Evolutionary conservation across 148 eudicot genomes (phyloP), one percentile per base, ranked within the genome.

Genomic region (Fagopyrum homotropicum): DNA sequence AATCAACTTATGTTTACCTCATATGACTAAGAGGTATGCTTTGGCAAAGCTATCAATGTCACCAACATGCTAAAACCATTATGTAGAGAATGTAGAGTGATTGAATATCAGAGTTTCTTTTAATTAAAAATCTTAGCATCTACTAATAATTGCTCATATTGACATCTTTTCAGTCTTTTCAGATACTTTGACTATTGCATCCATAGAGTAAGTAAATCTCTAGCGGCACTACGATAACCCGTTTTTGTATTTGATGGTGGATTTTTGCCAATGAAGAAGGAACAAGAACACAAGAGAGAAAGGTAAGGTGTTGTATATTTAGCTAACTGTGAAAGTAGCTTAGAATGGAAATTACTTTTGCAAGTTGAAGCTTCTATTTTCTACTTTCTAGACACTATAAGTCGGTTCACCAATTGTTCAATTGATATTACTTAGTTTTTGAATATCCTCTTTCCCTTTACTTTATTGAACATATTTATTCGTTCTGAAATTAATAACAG

Each of bases 211-310:
- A 22, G 26, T 22, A 72, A 92, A 95, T 81, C 79, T 95, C 87
- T 76, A 92, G 82, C 93, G 91, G 45, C 99, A 95, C 89, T 78
- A 92, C 84, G 97, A 92, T 72, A 73, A 69, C 98, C 98, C 64
- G 81, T 95, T 86, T 90, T 95, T 76, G 91, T 95, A 22, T 90
- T 95, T 80, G 98, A 95, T 89, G 98, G 98, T 60, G 98, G 92
- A 73, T 79, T 78, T 78, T 79, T 95, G 79, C 97, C 97, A 45
- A 95, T 95, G 98, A 95, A 95, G 86, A 72, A 63, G 75, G 98
- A 95, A 77, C 98, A 95, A 82, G 98, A 95, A 81, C 87, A 73
- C 79, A 95, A 95, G 78, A 96, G 99, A 63, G 92, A 84, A 75
- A 91, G 97, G 99, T 92, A 80, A 40, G 76, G 30, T 9, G 29